A percentile compares a stretch with the other conserved stretches of the same genome.
Evolutionary conservation across 495 filamentous ascomycete genomes (phyloP).

Genomic region (Penicillium daleae): DNA sequence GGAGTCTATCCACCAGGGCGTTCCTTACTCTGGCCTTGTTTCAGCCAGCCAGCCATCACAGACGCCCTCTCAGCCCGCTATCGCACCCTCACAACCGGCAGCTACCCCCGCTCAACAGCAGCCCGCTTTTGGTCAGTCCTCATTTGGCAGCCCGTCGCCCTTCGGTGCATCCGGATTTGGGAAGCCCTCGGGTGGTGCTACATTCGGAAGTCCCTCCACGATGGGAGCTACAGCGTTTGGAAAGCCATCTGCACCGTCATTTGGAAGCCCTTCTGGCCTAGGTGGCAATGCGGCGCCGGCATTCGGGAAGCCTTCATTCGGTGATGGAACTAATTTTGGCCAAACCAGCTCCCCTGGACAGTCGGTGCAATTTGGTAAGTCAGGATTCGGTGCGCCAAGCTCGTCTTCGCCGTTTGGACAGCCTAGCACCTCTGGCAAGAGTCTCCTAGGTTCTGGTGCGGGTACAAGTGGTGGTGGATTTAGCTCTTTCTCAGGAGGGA

Average conservation of each 20-base stretch:
- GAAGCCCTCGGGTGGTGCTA: slow-evolving; percentile 28
- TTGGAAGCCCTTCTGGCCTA: slow-evolving; percentile 33
- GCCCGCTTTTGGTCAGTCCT: slow-evolving; percentile 45
- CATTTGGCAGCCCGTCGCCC: slow-evolving; percentile 42
- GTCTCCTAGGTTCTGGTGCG: slow-evolving; percentile 30
- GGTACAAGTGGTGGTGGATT: slow-evolving; percentile 42
- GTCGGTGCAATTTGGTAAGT: slow-evolving; percentile 37
- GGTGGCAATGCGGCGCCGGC: slow-evolving; percentile 39
- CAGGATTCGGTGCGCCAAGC: slow-evolving; percentile 54
- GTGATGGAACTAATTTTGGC: slow-evolving; percentile 35
- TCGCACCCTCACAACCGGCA: slow-evolving; percentile 16
- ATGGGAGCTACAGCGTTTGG: slow-evolving; percentile 46
- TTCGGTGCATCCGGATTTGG: slow-evolving; percentile 43
- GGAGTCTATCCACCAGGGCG: slow-evolving; percentile 75
- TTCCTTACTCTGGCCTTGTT: slow-evolving; percentile 71
- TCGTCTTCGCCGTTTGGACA: slow-evolving; percentile 43
- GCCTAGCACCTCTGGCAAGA: slow-evolving; percentile 36
- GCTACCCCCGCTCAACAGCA: slow-evolving; percentile 25
- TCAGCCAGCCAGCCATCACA: slow-evolving; percentile 44
- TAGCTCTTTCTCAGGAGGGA: slow-evolving; percentile 35
- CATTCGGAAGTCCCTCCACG: slow-evolving; percentile 47
- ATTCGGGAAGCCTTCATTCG: slow-evolving; percentile 55
- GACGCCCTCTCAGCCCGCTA: slow-evolving; percentile 20
- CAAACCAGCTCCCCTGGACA: slow-evolving; percentile 20
- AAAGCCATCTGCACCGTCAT: slow-evolving; percentile 27